These are phyloP conservation scores for Colletotrichum scovillei DNA, from an alignment of 2,329 filamentous ascomycete species.

Conservation along the genomic window DNA sequence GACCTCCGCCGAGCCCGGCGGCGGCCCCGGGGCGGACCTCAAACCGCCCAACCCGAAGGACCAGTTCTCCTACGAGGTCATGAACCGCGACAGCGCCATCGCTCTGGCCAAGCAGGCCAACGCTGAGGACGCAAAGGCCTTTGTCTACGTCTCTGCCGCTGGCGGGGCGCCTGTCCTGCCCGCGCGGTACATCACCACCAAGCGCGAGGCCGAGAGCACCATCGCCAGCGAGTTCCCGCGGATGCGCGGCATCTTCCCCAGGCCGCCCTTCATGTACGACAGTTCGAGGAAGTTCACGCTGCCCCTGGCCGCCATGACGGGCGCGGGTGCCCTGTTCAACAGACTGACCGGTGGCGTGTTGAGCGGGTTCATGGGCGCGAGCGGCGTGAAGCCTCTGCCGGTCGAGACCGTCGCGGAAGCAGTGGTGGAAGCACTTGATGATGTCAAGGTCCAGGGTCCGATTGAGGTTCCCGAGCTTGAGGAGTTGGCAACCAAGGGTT, in stretches of 20 bases:
- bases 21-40: slow-evolving; percentile 57
- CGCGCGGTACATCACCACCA: slow-evolving; percentile 87
- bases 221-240: slow-evolving; percentile 78
- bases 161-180: slow-evolving; percentile 88
- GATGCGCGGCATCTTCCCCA: slow-evolving; percentile 84
- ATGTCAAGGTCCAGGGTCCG: slow-evolving; percentile 77
- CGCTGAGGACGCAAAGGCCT: slow-evolving; percentile 72
- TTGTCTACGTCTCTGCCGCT: slow-evolving; percentile 90
- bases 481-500: slow-evolving; percentile 80
- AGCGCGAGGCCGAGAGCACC: slow-evolving; percentile 86
- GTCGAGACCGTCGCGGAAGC: slow-evolving; percentile 90
- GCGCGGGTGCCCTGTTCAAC: slow-evolving; percentile 82
- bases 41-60: slow-evolving; percentile 74
- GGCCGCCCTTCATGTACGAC: slow-evolving; percentile 92
- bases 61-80: slow-evolving; percentile 93
- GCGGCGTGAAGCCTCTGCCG: slow-evolving; percentile 86
- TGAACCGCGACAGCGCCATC: slow-evolving; percentile 94
- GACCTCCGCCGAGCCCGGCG: slow-evolving; percentile 58
- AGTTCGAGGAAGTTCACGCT: slow-evolving; percentile 83
- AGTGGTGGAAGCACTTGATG: slow-evolving; percentile 85
- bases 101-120: slow-evolving; percentile 82
- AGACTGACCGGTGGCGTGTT: slow-evolving; percentile 80
- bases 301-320: slow-evolving; percentile 83
- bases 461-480: slow-evolving; percentile 86
- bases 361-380: slow-evolving; percentile 81